Evolutionary conservation across 805 yeast genomes (phyloP), one percentile per base, ranked within the genome.

Genomic region (Aciculoconidium aculeatum): DNA sequence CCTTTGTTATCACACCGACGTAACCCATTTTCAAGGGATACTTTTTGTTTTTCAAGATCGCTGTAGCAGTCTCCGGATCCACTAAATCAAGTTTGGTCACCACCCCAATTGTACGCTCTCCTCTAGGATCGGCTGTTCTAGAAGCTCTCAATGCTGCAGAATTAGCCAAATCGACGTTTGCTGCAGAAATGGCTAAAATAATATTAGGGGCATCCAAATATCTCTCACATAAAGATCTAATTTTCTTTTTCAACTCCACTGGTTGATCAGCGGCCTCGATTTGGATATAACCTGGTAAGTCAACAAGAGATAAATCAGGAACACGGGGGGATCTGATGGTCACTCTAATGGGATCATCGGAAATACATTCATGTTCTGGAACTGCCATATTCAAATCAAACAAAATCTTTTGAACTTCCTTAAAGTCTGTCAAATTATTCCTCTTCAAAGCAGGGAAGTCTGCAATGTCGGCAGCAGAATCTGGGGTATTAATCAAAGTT

Each of bases 191-290:
- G 0, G 98, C 98, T 44, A 92, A 66, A 22, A 92, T 92, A 29
- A 92, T 85, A 49, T 92, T 92, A 13, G 99, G 99, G 10, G 81
- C 79, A 47, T 82, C 85, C 37, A 92, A 67, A 49, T 92, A 92
- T 51, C 76, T 75, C 42, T 83, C 83, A 58, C 97, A 92, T 17
- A 92, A 64, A 30, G 69, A 75, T 35, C 84, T 66, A 43, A 92
- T 92, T 49, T 78, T 83, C 17, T 70, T 68, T 48, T 90, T 90
- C 36, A 92, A 68, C 34, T 79, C 84, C 4, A 69, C 58, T 1
- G 99, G 99, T 58, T 92, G 98, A 54, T 90, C 97, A 2, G 94
- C 88, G 3, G 97, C 94, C 51, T 92, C 95, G 4, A 92, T 77
- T 55, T 92, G 99, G 40, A 92, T 94, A 52, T 92, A 92, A 6